Conservation (phyloP, 2,329 filamentous ascomycete species). For the Arthrinium phaeospermum region DNA sequence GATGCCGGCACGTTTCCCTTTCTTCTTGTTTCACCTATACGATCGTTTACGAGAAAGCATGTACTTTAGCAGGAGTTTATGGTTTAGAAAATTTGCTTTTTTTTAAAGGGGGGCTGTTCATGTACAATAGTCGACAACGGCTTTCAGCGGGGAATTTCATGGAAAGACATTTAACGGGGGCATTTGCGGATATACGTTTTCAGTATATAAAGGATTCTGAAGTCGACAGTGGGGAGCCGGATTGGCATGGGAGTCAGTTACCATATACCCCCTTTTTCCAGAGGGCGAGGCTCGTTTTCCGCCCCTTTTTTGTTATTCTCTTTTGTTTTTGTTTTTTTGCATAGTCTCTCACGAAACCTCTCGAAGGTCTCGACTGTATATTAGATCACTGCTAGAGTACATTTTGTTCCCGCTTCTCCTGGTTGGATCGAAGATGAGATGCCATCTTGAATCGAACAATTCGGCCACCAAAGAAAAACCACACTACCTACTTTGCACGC, state of each 20-base stretch:
- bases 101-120: not conserved
- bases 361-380: conserved; percentile 1
- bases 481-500: not conserved
- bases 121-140: not conserved
- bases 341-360: not conserved
- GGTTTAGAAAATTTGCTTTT: conserved; percentile 11
- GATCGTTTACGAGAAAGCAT: conserved; percentile 7
- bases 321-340: not conserved
- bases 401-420: not conserved
- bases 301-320: not conserved
- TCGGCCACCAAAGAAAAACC: not conserved
- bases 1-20: not conserved
- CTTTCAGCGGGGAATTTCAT: not conserved
- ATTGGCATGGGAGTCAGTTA: conserved; percentile 2
- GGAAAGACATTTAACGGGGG: not conserved
- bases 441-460: not conserved
- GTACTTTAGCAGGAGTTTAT: conserved; percentile 5
- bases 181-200: not conserved
- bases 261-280: conserved; percentile 15
- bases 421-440: not conserved
- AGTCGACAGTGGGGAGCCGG: not conserved
- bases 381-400: not conserved
- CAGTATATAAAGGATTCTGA: conserved; percentile 14
- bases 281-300: conserved; percentile 1
- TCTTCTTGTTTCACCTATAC: conserved; percentile 1